Evolutionary conservation across 106 monocot species (phyloP).

Genomic region (Phalaenopsis equestris): DNA sequence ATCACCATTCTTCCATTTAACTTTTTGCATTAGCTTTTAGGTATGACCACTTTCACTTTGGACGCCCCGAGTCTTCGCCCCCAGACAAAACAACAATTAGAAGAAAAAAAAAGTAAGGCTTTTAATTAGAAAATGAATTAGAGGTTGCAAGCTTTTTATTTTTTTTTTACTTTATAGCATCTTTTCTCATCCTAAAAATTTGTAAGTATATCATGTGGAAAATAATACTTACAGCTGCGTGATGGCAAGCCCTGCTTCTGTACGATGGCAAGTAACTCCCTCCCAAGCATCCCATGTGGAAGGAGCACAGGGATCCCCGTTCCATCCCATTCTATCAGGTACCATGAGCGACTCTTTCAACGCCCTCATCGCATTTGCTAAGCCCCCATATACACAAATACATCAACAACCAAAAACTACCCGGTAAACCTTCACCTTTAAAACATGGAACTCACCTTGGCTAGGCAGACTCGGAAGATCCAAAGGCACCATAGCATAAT

Average conservation of each 20-base stretch:
- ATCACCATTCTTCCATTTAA: neutral
- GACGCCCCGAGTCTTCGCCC: neutral
- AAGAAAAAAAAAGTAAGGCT: neutral
- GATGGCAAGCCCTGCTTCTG: constrained; percentile 60
- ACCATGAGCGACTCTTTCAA: constrained; percentile 76
- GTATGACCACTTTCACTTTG: neutral
- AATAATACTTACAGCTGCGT: constrained; percentile 67
- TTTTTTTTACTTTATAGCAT: neutral
- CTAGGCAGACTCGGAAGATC: constrained; percentile 53
- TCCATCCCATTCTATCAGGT: constrained; percentile 97
- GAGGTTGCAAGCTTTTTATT: neutral
- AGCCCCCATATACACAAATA: neutral
- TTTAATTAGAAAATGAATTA: neutral
- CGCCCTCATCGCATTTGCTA: constrained; percentile 72
- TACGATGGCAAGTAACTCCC: constrained; percentile 87
- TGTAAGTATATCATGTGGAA: neutral
- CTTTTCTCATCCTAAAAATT: neutral
- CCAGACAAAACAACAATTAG: neutral
- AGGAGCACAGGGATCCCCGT: constrained; percentile 95
- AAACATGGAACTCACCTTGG: constrained; percentile 45
- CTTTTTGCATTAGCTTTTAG: neutral
- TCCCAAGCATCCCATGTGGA: constrained; percentile 98
- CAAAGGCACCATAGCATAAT: constrained; percentile 86
- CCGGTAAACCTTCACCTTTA: neutral
- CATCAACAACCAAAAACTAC: neutral